Base-by-base conservation (phyloP, 1,139 yeast genomes). In the Suhomyces atakaporum region DNA sequence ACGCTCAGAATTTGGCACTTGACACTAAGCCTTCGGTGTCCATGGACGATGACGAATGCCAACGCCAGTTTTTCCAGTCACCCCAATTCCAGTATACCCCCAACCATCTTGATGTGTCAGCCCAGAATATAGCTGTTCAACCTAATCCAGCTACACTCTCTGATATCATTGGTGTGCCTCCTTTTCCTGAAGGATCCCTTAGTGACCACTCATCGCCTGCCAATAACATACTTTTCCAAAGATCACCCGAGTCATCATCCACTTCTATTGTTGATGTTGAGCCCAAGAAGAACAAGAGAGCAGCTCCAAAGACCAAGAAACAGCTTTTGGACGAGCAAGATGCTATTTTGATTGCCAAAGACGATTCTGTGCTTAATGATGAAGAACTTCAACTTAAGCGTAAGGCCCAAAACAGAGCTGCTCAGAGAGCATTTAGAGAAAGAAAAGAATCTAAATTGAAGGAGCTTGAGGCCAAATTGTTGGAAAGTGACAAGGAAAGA, bases 341-440 rank as follows among this genome's bases (percentile, higher is more conserved):
- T 43, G 66, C 70, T 8, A 49, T 58, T 25, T 54, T 69, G 35
- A 60, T 70, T 27, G 58, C 70, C 9, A 55, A 51, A 37, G 75
- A 70, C 42, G 76, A 70, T 41, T 51, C 67, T 1, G 68, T 66
- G 36, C 55, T 71, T 25, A 59, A 66, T 5, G 81, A 77, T 33
- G 75, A 72, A 16, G 81, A 77, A 44, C 50, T 76, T 19, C 72
- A 68, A 31, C 53, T 69, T 46, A 79, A 79, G 55, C 74, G 85
- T 35, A 86, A 82, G 56, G 90, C 90, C 0, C 95, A 85, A 56
- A 88, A 88, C 56, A 68, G 96, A 51, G 94, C 92, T 4, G 95
- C 96, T 0, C 96, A 87, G 61, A 69, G 92, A 47, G 96, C 96
- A 1, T 87, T 87, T 62, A 70, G 96, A 45, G 94, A 86, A 58